A percentile compares a stretch with the other conserved stretches of the same genome.
Evolutionary conservation across 192 early-diverging fungal genomes (phyloP).

Genomic region (Podila epicladia): DNA sequence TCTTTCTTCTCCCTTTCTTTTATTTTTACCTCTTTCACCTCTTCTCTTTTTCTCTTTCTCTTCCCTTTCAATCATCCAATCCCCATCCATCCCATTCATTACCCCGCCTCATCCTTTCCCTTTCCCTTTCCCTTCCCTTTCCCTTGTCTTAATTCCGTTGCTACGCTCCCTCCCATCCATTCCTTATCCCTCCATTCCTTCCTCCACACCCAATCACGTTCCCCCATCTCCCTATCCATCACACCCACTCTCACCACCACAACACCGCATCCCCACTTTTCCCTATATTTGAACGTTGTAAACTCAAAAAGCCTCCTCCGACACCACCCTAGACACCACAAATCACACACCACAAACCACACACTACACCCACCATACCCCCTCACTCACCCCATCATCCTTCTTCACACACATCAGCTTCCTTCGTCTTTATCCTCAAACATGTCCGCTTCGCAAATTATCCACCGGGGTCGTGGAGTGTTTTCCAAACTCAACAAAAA

Average conservation of each 20-base stretch:
- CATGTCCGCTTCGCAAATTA: constrained; percentile 47
- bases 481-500: constrained; percentile 54
- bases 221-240: background rate
- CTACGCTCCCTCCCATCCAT: background rate
- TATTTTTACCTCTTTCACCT: background rate
- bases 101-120: background rate
- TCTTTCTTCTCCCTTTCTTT: background rate
- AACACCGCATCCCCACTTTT: background rate
- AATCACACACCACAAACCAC: too few relatives aligned
- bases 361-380: too few relatives aligned
- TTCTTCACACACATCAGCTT: background rate
- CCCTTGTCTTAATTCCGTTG: background rate
- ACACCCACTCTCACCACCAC: background rate
- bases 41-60: background rate
- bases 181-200: background rate
- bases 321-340: background rate
- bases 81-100: background rate
- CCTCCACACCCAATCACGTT: background rate
- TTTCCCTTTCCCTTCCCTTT: background rate
- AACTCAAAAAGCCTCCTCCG: too few relatives aligned
- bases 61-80: background rate
- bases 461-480: constrained; percentile 47
- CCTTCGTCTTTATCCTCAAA: constrained; percentile 1
- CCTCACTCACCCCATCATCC: background rate
- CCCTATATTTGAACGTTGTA: too few relatives aligned